Base-by-base conservation (phyloP, 2,329 filamentous ascomycete species). In the Orbilia javanica region DNA sequence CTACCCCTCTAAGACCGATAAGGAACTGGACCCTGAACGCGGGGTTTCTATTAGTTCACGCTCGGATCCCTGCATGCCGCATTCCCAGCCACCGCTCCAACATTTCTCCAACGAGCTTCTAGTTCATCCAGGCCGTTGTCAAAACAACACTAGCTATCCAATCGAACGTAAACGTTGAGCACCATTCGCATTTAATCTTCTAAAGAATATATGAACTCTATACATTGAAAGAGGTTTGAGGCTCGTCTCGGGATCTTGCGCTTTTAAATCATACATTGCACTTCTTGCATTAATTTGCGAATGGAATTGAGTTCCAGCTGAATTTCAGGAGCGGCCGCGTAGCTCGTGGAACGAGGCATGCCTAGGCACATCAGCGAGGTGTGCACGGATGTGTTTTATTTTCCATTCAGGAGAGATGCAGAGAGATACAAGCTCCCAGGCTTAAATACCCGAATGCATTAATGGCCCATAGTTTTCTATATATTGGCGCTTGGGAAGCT, bases 341-440 rank as follows among this genome's bases (percentile, higher is more conserved):
- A 48, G 15, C 39, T 42, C 6, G 39, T 15, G 39, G 22, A 20
- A 55, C 52, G 48, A 34, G 52, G 52, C 27, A 20, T 52, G n/a
- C 48, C 25, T 22, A 29, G 48, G 48, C 48, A 52, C n/a, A 25
- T 52, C 13, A n/a, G 29, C 52, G 8, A 34, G 52, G 29, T 34
- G 52, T 55, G 48, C 48, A 52, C 48, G 48, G 48, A 52, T 52
- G 25, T n/a, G 44, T 48, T 48, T 29, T 52, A 52, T 52, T 6
- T 27, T 10, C 44, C 48, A 10, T 29, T 52, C 22, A 22, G 22
- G 1, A 15, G 22, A 29, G 48, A 22, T 22, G 11, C 44, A 48
- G 10, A n/a, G 44, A 18, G 44, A 18, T 22, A 22, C 22, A 48
- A 48, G 44, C 44, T 22, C 44, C 20, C 22, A 7, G 44, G 22